A percentile compares a stretch with the other conserved stretches of the same genome.
phyloP scores from a whole-genome alignment of 2,329 filamentous ascomycete genomes.

The Trichophyton mentagrophytes region DNA sequence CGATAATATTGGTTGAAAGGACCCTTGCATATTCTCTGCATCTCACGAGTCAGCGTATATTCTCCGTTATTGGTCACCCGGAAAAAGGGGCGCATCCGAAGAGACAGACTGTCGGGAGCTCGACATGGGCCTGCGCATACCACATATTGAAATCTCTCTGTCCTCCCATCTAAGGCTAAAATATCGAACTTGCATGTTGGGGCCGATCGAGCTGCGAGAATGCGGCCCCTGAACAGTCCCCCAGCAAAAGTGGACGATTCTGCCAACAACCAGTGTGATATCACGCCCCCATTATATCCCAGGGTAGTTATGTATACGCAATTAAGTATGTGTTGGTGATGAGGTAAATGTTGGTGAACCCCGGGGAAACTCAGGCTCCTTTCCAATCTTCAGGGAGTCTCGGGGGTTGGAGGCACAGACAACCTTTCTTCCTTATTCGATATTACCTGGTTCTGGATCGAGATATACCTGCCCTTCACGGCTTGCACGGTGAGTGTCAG shows the following conservation, averaged over 20 bases:
- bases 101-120: conserved; percentile 3
- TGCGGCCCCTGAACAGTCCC: neutral
- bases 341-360: conserved; percentile 4
- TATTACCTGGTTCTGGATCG: neutral
- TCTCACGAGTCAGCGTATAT: neutral
- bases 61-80: conserved; percentile 4
- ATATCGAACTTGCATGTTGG: neutral
- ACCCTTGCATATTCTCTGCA: conserved; percentile 4
- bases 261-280: neutral
- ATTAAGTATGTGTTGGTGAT: neutral
- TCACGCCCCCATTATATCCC: neutral
- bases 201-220: neutral
- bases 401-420: neutral
- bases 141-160: neutral
- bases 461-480: neutral
- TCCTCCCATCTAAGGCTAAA: neutral
- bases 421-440: neutral
- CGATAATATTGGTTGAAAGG: neutral
- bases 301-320: neutral
- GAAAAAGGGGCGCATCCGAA: conserved; percentile 4
- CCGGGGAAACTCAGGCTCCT: neutral
- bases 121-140: neutral
- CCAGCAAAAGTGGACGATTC: neutral
- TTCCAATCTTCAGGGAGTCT: conserved; percentile 2
- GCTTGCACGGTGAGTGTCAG: neutral